Base-by-base conservation (phyloP, 106 monocot species). In the Dendrobium chrysotoxum region DNA sequence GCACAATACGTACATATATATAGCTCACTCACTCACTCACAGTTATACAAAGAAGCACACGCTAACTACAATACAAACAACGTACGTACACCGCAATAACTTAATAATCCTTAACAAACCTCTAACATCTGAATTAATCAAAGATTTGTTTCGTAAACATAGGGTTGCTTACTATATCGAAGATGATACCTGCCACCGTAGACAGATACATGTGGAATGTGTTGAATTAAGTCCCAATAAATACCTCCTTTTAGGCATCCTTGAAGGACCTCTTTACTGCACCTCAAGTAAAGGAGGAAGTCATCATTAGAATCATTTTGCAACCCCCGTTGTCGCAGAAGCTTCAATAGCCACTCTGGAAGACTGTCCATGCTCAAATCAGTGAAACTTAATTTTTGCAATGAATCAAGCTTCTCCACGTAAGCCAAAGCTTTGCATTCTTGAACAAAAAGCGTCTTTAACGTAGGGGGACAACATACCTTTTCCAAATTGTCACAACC, bases 191-290 rank as follows among this genome's bases (percentile, higher is more conserved):
- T n/a, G 23, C 1, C 71, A 20, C 21, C 65, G 18, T 72, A 35
- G 21, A 77, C 80, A 28, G 75, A n/a, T 10, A 89, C 83, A 35
- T 74, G 53, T 0, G 53, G 72, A 28, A 86, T 70, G 8, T 86
- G 50, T 54, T 78, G 61, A 26, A 89, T 84, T 15, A 78, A 31
- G 28, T 74, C 38, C 86, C 89, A 86, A 73, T 89, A 64, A 1
- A 76, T 53, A 13, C 86, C 81, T 58, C 75, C 75, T 18, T 75
- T 26, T 17, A 61, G 21, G 9, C 66, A 67, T 28, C 5, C 26
- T 12, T 6, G 10, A 68, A 68, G 11, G 30, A 30, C 8, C 0
- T 30, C 28, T 26, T 5, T 5, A 28, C 0, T 5, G 11, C 28
- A 66, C 23, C 11, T 23, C 28, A 66, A 28, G 23, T 67, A 8